Percentiles rank a stretch among this genome's conserved stretches.
Evolutionary conservation across 371 early-diverging fungal species (phyloP).

Genomic region (Mucor irregularis): DNA sequence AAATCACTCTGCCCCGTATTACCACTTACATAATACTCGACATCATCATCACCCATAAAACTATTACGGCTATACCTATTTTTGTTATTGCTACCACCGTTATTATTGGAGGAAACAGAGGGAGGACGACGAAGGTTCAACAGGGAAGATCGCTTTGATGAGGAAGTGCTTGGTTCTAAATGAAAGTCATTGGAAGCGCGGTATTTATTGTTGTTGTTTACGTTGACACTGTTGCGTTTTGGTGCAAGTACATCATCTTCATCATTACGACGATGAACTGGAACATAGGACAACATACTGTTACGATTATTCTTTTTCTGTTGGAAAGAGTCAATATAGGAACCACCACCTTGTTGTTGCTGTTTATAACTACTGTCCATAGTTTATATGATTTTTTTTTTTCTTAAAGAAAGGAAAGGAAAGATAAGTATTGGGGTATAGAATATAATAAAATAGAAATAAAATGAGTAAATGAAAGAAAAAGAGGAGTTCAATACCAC

Average conservation of each 20-base stretch:
- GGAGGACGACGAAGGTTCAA: constrained; percentile 14
- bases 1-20: background rate
- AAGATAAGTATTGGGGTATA: constrained; percentile 3
- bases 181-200: constrained; percentile 7
- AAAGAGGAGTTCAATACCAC: background rate
- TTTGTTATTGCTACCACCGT: background rate
- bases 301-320: constrained; percentile 13
- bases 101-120: too few relatives aligned
- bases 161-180: constrained; percentile 8
- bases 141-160: constrained; percentile 17
- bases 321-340: constrained; percentile 3
- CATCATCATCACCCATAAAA: constrained; percentile 23
- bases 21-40: constrained; percentile 20
- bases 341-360: background rate
- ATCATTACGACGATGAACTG: constrained; percentile 33
- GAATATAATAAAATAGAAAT: background rate
- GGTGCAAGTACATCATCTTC: constrained; percentile 24
- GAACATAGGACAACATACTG: constrained; percentile 30
- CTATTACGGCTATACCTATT: constrained; percentile 25
- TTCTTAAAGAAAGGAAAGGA: background rate
- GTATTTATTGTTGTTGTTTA: constrained; percentile 8
- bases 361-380: background rate
- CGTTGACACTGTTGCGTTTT: constrained; percentile 11
- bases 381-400: background rate
- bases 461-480: background rate